Evolutionary conservation across 306 rosid genomes (phyloP).

Genomic region (Styphnolobium japonicum): DNA sequence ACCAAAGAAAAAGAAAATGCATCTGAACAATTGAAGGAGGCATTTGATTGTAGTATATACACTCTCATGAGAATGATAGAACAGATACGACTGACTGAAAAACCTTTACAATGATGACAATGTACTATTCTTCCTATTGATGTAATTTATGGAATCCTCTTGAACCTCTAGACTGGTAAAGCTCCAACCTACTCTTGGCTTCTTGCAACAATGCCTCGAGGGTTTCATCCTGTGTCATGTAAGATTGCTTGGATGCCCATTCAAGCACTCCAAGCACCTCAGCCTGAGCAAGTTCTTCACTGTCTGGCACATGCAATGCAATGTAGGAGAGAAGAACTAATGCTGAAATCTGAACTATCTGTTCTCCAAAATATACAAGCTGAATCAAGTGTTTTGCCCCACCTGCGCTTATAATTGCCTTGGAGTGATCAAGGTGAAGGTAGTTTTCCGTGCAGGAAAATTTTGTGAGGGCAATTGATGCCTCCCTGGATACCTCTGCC

Average conservation of each 20-base stretch:
- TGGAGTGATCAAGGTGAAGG: conserved; percentile 76
- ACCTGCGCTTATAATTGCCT: conserved; percentile 76
- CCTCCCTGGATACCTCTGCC: conserved; percentile 63
- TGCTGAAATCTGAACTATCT: conserved; percentile 62
- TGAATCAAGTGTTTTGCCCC: conserved; percentile 82
- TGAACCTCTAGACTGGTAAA: conserved; percentile 84
- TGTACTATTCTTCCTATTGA: conserved; percentile 23
- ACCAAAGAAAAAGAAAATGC: no score
- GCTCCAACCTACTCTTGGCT: conserved; percentile 77
- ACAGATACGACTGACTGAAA: conserved; percentile 7
- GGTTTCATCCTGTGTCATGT: conserved; percentile 49
- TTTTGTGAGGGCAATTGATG: conserved; percentile 67
- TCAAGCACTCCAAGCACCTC: conserved; percentile 77
- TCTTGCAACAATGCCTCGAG: conserved; percentile 61
- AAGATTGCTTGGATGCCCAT: conserved; percentile 88
- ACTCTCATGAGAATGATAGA: conserved; percentile 33
- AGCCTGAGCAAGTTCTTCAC: conserved; percentile 75
- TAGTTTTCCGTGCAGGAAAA: conserved; percentile 73
- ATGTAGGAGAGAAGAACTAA: conserved; percentile 70
- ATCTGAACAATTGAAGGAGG: conserved; percentile 1
- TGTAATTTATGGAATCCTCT: conserved; percentile 61
- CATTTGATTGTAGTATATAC: conserved; percentile 54
- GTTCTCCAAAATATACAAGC: conserved; percentile 90
- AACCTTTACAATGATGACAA: conserved; percentile 11
- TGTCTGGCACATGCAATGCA: conserved; percentile 86